Conservation (phyloP, 345 rosid genomes). For the Pseudoturritis turrita region DNA sequence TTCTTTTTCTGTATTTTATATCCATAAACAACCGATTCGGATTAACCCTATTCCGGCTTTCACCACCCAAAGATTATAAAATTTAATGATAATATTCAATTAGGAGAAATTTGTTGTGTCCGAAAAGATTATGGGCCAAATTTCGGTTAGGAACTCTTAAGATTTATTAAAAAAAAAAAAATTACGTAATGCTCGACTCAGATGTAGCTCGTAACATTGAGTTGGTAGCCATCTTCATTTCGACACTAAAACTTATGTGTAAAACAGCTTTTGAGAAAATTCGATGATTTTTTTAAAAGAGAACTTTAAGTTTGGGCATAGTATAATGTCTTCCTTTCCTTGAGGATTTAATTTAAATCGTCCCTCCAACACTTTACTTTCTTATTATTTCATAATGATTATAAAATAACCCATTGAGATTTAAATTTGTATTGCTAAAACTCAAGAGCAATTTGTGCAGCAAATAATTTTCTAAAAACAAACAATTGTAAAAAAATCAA, state of each 20-base stretch:
- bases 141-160: too few species aligned
- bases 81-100: not conserved
- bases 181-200: not conserved
- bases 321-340: not conserved
- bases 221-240: not conserved
- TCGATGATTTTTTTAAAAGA: not conserved
- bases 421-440: not conserved
- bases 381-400: constrained; percentile 1
- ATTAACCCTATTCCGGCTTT: constrained; percentile 22
- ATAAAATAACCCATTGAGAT: not conserved
- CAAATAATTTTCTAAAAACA: not conserved
- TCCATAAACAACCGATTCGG: not conserved
- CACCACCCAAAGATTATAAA: constrained; percentile 6
- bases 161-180: too few species aligned
- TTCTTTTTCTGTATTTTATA: constrained; percentile 1
- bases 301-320: constrained; percentile 1
- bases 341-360: not conserved
- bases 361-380: not conserved
- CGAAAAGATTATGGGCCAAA: too few species aligned
- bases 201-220: not conserved
- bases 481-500: not conserved
- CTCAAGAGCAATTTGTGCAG: not conserved
- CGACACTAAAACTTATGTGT: not conserved
- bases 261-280: not conserved
- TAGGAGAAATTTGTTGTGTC: not conserved